Base-by-base conservation (phyloP, 2,329 filamentous ascomycete species). In the Calonectria montana region DNA sequence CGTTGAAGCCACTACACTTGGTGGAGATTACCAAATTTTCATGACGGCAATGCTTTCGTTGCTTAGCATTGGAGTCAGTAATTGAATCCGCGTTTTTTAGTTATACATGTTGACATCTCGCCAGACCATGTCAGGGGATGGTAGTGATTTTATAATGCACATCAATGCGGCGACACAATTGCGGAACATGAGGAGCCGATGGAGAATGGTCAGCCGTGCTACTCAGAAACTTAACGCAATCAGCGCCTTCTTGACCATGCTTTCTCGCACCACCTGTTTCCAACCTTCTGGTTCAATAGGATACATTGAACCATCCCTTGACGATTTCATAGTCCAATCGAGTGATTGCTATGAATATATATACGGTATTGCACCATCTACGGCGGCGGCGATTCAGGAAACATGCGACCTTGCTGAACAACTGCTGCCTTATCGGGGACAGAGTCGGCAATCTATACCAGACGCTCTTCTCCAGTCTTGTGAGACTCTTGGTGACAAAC, bases 221-320 rank as follows among this genome's bases (percentile, higher is more conserved):
- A 70, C 72, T 10, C 67, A 45, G 27, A 70, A 72, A 16, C 70
- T 74, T 6, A 72, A 74, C 29, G 63, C 71, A 16, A 67, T 74
- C 35, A 69, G 70, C 18, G 72, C 67, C 2, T 74, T 74, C 39
- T 61, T 74, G 39, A 61, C 70, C 1, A 43, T 74, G 18, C 47
- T 74, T 57, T 67, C 72, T 27, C 63, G 72, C 27, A 74, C 72
- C 15, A 69, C 71, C 5, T 59, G 63, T 2, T 74, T 74, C 4
- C 39, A 37, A 16, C 53, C 53, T 1, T 5, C 53, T 6, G 31
- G 37, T 1, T n/a, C 43, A 8, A 41, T 50, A 35, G 65, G 55
- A 4, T 35, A 57, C 7, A 68, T 68, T 25, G 55, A 62, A 16
- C 23, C 57, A 9, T 62, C 57, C 0, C 31, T 43, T 2, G 65